These are phyloP conservation scores for Simmondsia chinensis DNA, from an alignment of 148 eudicot genomes.

Conservation along the genomic window DNA sequence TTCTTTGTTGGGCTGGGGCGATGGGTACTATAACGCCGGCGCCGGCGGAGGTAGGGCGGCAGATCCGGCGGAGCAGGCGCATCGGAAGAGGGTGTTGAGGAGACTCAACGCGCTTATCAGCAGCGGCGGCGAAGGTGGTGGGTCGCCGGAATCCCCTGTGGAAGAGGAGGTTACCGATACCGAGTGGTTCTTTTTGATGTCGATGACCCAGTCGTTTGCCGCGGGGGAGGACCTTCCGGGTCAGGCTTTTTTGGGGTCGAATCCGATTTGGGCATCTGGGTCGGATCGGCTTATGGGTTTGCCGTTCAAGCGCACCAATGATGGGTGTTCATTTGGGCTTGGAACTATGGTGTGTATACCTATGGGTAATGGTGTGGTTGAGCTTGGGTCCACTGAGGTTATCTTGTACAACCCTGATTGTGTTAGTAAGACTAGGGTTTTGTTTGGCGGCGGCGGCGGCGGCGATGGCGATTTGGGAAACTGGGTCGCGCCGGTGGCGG, in stretches of 20 bases:
- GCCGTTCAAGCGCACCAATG: conserved; percentile 45
- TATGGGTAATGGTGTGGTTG: conserved; percentile 45
- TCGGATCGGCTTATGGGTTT: conserved; percentile 24
- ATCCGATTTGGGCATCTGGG: conserved; percentile 63
- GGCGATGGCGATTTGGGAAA: conserved; percentile 1
- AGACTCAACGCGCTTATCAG: conserved; percentile 76
- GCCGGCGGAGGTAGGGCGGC: conserved; percentile 7
- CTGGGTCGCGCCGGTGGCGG: conserved; percentile 2
- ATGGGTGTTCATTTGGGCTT: conserved; percentile 43
- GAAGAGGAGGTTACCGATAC: conserved; percentile 80
- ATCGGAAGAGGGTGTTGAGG: conserved; percentile 63
- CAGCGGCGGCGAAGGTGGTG: conserved; percentile 16
- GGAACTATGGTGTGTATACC: conserved; percentile 66
- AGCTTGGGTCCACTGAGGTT: conserved; percentile 60
- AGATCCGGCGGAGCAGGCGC: conserved; percentile 55
- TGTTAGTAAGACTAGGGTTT: conserved; percentile 34
- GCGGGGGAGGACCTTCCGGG: conserved; percentile 66
- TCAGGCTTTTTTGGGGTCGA: conserved; percentile 25
- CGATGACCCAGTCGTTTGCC: conserved; percentile 64
- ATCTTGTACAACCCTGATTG: conserved; percentile 34
- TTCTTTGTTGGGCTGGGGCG: conserved; percentile 66
- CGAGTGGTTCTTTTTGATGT: conserved; percentile 74
- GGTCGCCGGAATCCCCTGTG: conserved; percentile 18
- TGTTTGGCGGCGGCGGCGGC: conserved; percentile 24
- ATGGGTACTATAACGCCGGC: conserved; percentile 78